These are phyloP conservation scores for Zymoseptoria crescenta DNA, from an alignment of 2,329 filamentous ascomycete species.

Conservation along the genomic window DNA sequence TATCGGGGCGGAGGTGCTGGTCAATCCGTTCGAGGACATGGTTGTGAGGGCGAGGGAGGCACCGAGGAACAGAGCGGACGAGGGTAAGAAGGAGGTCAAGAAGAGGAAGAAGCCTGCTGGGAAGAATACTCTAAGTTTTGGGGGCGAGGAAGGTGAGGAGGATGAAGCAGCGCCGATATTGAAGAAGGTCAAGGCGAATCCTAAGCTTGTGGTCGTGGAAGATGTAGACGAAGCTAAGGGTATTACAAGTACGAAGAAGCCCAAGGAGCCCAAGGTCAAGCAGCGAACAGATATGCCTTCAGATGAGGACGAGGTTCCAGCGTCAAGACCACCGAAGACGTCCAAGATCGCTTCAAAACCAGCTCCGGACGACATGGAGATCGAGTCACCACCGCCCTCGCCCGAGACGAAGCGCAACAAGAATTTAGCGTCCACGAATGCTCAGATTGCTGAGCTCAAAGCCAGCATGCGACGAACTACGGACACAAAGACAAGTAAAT, in stretches of 20 bases:
- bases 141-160: slow-evolving; percentile 53
- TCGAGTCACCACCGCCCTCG: slow-evolving; percentile 20
- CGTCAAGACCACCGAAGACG: slow-evolving; percentile 1
- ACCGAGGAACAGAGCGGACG: slow-evolving; percentile 40
- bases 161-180: slow-evolving; percentile 51
- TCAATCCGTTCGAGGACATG: slow-evolving; percentile 80
- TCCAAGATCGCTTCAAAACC: background rate
- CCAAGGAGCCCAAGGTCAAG: slow-evolving; percentile 7
- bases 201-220: slow-evolving; percentile 54
- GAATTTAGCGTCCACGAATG: slow-evolving; percentile 60
- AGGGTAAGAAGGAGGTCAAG: slow-evolving; percentile 48
- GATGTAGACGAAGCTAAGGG: slow-evolving; percentile 19
- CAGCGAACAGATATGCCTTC: slow-evolving; percentile 10
- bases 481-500: slow-evolving; percentile 23
- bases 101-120: slow-evolving; percentile 62
- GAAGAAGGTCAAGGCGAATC: slow-evolving; percentile 74
- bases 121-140: slow-evolving; percentile 73
- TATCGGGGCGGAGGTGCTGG: slow-evolving; percentile 62
- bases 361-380: slow-evolving; percentile 1
- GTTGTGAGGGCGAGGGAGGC: slow-evolving; percentile 57
- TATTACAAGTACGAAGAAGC: slow-evolving; percentile 19
- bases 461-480: slow-evolving; percentile 67
- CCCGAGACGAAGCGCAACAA: slow-evolving; percentile 9
- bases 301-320: slow-evolving; percentile 5
- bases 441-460: slow-evolving; percentile 72